A percentile compares a stretch with the other conserved stretches of the same genome.
phyloP scores from a whole-genome alignment of 208 protist species.

The Leishmania tarentolae region DNA sequence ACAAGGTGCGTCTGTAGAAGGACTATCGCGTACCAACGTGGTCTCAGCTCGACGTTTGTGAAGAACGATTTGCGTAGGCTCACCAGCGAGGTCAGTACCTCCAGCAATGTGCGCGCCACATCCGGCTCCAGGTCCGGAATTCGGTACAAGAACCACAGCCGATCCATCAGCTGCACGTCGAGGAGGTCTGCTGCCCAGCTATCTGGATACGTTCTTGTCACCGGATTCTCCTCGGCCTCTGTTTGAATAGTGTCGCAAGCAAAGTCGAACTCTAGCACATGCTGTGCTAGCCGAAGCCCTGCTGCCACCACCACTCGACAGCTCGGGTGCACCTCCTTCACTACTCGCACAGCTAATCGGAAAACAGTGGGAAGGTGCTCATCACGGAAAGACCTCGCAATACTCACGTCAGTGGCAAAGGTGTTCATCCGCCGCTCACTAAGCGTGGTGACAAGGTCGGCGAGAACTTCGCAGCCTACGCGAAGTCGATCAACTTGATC shows the following conservation, averaged over 20 bases:
- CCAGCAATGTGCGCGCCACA: slow-evolving; percentile 22
- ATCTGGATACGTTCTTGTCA: slow-evolving; percentile 20
- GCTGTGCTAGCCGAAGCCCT: slow-evolving; percentile 18
- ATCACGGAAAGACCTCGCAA: slow-evolving; percentile 47
- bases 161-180: slow-evolving; percentile 23
- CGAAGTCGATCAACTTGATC: slow-evolving; percentile 19
- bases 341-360: slow-evolving; percentile 31
- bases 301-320: slow-evolving; percentile 4
- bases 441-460: slow-evolving; percentile 28
- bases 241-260: slow-evolving; percentile 13
- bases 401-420: slow-evolving; percentile 34
- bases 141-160: slow-evolving; percentile 30
- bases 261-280: slow-evolving; percentile 37
- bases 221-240: slow-evolving; percentile 24
- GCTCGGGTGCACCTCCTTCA: slow-evolving; percentile 33
- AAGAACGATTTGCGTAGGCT: slow-evolving; percentile 30
- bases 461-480: slow-evolving; percentile 33
- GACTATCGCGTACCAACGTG: slow-evolving; percentile 41
- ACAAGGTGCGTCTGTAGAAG: slow-evolving; percentile 55
- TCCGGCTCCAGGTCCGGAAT: slow-evolving; percentile 21
- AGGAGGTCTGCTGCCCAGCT: slow-evolving; percentile 16
- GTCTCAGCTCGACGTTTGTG: slow-evolving; percentile 17
- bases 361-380: slow-evolving; percentile 49
- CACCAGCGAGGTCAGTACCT: slow-evolving; percentile 24
- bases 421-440: slow-evolving; percentile 27